Evolutionary conservation across 129 eudicot genomes (phyloP).

Genomic region (Lactuca saligna): DNA sequence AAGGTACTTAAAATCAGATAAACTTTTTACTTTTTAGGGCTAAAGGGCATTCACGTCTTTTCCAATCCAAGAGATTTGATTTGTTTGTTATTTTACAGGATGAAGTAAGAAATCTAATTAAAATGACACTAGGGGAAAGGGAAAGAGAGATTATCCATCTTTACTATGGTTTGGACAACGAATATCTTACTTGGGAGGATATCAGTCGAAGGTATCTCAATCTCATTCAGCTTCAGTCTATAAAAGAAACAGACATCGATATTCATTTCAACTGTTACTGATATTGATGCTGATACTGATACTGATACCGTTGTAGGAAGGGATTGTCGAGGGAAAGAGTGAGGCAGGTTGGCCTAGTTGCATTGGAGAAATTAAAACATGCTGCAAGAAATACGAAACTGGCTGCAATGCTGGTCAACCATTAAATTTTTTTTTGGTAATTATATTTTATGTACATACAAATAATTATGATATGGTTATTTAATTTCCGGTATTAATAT

Average conservation of each 20-base stretch:
- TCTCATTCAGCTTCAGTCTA: background rate
- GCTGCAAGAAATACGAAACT: slow-evolving; percentile 82
- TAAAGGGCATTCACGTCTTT: background rate
- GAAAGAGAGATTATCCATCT: slow-evolving; percentile 83
- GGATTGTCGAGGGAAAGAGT: slow-evolving; percentile 96
- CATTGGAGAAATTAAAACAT: slow-evolving; percentile 83
- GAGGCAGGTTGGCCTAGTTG: slow-evolving; percentile 94
- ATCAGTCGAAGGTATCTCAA: slow-evolving; percentile 72
- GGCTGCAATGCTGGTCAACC: slow-evolving; percentile 71
- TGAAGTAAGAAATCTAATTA: slow-evolving; percentile 79
- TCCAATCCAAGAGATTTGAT: background rate
- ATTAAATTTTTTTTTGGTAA: slow-evolving; percentile 35
- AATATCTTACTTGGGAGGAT: slow-evolving; percentile 97
- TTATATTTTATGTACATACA: slow-evolving; percentile 31
- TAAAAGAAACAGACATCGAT: background rate
- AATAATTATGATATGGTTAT: slow-evolving; percentile 9
- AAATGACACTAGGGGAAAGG: slow-evolving; percentile 57
- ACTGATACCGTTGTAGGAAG: slow-evolving; percentile 48
- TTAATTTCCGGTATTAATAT: slow-evolving; percentile 12
- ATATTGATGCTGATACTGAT: background rate
- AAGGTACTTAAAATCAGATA: slow-evolving; percentile 50
- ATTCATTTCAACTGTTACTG: too few relatives aligned
- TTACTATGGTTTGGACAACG: slow-evolving; percentile 86
- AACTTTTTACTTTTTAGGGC: too few relatives aligned
- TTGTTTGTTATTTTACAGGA: slow-evolving; percentile 50